A percentile compares a stretch with the other conserved stretches of the same genome.
These are phyloP conservation scores for Gymnopilus dilepis DNA, from an alignment of 768 basidiomycete genomes.

Conservation along the genomic window DNA sequence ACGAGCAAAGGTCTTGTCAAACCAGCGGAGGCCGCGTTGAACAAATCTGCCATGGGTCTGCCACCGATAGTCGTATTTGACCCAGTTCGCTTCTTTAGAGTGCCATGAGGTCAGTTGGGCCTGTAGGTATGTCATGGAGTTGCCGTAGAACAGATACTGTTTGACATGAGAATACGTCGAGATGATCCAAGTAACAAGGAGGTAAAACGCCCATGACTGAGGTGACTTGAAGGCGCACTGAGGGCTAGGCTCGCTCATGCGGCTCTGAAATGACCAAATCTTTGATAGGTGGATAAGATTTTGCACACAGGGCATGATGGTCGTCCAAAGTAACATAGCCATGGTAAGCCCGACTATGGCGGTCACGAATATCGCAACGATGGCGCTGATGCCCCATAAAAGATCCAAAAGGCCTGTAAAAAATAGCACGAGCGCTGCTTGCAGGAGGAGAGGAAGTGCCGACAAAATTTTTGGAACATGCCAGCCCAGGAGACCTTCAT, in stretches of 20 bases:
- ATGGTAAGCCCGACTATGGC: slow-evolving; percentile 26
- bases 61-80: slow-evolving; percentile 27
- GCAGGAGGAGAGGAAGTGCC: slow-evolving; percentile 34
- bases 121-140: slow-evolving; percentile 18
- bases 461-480: slow-evolving; percentile 33
- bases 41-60: slow-evolving; percentile 24
- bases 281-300: slow-evolving; percentile 27
- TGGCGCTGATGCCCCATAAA: slow-evolving; percentile 29
- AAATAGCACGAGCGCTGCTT: slow-evolving; percentile 36
- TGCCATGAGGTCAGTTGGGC: slow-evolving; percentile 23
- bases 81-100: slow-evolving; percentile 27
- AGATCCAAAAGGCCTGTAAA: slow-evolving; percentile 34
- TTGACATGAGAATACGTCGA: slow-evolving; percentile 15
- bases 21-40: slow-evolving; percentile 26
- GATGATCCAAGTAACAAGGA: slow-evolving; percentile 20
- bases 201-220: slow-evolving; percentile 28
- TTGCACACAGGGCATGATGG: slow-evolving; percentile 25
- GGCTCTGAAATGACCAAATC: slow-evolving; percentile 5
- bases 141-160: slow-evolving; percentile 17
- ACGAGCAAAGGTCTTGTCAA: slow-evolving; percentile 23
- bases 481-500: slow-evolving; percentile 35
- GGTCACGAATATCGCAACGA: slow-evolving; percentile 26
- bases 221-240: slow-evolving; percentile 38
- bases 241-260: slow-evolving; percentile 11
- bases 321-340: slow-evolving; percentile 24